phyloP scores from a whole-genome alignment of 2,329 filamentous ascomycete genomes.

The Macrophomina pseudophaseolina region DNA sequence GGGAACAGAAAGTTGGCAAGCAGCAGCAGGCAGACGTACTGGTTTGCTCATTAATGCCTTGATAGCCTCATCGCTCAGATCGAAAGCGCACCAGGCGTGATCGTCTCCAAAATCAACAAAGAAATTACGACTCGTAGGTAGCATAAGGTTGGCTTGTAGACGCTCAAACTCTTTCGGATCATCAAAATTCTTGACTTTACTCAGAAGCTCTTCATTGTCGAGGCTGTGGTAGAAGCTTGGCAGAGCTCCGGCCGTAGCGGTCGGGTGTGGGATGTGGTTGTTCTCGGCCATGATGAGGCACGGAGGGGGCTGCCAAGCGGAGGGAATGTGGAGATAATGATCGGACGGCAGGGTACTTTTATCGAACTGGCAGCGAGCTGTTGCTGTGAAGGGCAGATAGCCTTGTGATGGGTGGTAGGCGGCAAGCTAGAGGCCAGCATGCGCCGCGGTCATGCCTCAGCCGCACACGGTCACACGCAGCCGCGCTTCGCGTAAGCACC shows the following conservation, averaged over 20 bases:
- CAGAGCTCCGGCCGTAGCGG: slow-evolving; percentile 24
- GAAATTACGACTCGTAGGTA: slow-evolving; percentile 60
- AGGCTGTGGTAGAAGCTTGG: slow-evolving; percentile 44
- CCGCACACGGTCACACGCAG: slow-evolving; percentile 24
- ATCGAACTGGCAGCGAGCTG: background rate
- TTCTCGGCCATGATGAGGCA: slow-evolving; percentile 9
- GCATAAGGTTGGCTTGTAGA: slow-evolving; percentile 50
- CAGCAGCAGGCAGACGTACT: slow-evolving; percentile 14
- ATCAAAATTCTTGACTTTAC: slow-evolving; percentile 62
- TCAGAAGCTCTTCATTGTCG: slow-evolving; percentile 39
- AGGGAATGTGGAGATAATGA: background rate
- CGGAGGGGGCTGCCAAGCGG: slow-evolving; percentile 1
- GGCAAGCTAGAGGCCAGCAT: background rate
- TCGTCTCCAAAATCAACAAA: slow-evolving; percentile 68
- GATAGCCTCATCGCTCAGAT: slow-evolving; percentile 53
- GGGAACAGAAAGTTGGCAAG: too few species aligned
- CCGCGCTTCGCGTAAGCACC: slow-evolving; percentile 20
- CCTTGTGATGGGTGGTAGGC: slow-evolving; percentile 19
- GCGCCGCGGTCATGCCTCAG: slow-evolving; percentile 26
- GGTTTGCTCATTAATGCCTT: slow-evolving; percentile 37
- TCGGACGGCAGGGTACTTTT: background rate
- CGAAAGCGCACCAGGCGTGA: slow-evolving; percentile 60
- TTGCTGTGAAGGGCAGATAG: background rate
- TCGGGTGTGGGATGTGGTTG: background rate
- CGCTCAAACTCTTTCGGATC: slow-evolving; percentile 51